These are phyloP conservation scores for Albugo candida DNA, from an alignment of 352 stramenopile genomes.

Conservation along the genomic window DNA sequence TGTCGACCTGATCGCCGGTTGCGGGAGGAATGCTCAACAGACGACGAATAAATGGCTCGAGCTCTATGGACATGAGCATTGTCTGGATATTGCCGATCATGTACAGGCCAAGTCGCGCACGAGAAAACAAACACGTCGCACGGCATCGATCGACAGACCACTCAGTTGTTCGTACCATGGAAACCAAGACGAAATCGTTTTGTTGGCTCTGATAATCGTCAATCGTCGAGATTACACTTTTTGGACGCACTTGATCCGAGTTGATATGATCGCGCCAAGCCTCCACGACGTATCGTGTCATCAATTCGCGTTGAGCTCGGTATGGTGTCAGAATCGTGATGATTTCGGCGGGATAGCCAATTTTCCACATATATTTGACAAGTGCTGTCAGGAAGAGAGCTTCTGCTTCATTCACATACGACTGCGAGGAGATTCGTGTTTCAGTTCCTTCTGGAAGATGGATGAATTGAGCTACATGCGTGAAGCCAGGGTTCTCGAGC, in stretches of 20 bases:
- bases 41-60: conserved; percentile 29
- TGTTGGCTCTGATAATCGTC: conserved; percentile 93
- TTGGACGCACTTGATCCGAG: conserved; percentile 1
- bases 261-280: conserved; percentile 10
- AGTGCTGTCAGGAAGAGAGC: conserved; percentile 86
- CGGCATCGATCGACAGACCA: conserved; percentile 75
- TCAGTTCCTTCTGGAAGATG: conserved; percentile 49
- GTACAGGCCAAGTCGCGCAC: conserved; percentile 86
- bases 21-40: conserved; percentile 1
- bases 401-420: conserved; percentile 90
- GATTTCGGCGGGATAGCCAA: conserved; percentile 80
- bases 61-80: conserved; percentile 52
- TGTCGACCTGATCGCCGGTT: too few relatives aligned
- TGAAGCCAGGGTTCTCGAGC: conserved; percentile 78
- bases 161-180: conserved; percentile 77
- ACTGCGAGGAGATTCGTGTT: conserved; percentile 58
- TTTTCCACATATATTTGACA: conserved; percentile 84
- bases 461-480: conserved; percentile 80
- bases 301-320: conserved; percentile 86
- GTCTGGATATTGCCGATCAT: conserved; percentile 67
- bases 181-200: conserved; percentile 91
- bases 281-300: conserved; percentile 68
- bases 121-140: conserved; percentile 82
- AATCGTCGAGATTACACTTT: conserved; percentile 71
- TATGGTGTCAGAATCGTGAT: conserved; percentile 93